Base-by-base conservation (phyloP, 2,329 filamentous ascomycete species). In the Lachnellula suecica region DNA sequence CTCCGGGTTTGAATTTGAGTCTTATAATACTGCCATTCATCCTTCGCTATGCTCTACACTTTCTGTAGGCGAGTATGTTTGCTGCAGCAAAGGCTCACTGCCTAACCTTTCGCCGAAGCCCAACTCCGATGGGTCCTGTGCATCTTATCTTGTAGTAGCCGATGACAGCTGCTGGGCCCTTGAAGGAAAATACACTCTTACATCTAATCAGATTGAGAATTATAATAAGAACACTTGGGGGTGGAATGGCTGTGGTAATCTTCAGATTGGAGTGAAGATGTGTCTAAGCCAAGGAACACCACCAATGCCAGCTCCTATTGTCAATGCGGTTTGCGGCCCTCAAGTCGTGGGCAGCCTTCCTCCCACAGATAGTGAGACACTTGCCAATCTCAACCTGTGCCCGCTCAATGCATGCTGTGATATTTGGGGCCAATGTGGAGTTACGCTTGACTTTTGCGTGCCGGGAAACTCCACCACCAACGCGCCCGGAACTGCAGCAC, bases 321-420 rank as follows among this genome's bases (percentile, higher is more conserved):
- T 61, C 1, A 69, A 71, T 43, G 71, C 72, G 11, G 55, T 69
- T 0, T 79, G 78, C 59, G 78, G 79, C 0, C 78, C 78, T 1
- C 67, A 71, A 41, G 66, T 71, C 1, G 68, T 69, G 4, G 72
- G 73, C 1, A 76, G 74, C 0, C 44, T 58, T 9, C 43, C 74
- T 0, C 15, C 60, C 0, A 59, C 65, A 11, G 70, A 66, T n/a
- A 68, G 59, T 0, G 15, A 59, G 13, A 60, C 66, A 17, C 41
- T 77, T 3, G 56, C 65, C 0, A 58, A 63, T 8, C 60, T 80
- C 5, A 81, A 79, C 53, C 72, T 70, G 0, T 81, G 78, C 53
- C 72, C 72, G 0, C 63, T 77, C 0, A 61, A 59, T 41, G 70
- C 69, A 2, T 75, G 73, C 58, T 75, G 73, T 57, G 66, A 70